phyloP scores from a whole-genome alignment of 345 rosid genomes.

The Lagerstroemia speciosa region DNA sequence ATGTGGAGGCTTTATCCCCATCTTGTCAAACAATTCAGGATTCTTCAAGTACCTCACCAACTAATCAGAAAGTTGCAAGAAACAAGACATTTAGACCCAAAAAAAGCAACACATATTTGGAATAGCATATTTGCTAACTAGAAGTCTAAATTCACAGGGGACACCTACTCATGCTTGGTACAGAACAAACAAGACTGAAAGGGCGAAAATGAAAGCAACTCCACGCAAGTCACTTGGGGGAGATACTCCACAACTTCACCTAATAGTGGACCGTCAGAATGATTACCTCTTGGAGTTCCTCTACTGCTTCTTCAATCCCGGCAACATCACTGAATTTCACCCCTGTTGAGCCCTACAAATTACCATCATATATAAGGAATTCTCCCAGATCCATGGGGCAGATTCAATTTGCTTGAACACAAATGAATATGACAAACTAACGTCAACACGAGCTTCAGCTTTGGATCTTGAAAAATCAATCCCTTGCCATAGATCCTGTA shows the following conservation, averaged over 20 bases:
- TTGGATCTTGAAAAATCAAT: conserved; percentile 92
- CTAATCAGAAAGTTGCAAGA: conserved; percentile 26
- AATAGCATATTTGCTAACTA: neutral
- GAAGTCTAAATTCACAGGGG: neutral
- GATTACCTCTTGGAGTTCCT: conserved; percentile 94
- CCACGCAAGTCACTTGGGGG: neutral
- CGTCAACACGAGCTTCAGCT: conserved; percentile 99
- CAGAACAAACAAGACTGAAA: neutral
- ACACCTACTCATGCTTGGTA: neutral
- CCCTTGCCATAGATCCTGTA: conserved; percentile 94
- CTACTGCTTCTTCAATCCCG: conserved; percentile 97
- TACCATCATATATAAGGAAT: conserved; percentile 5
- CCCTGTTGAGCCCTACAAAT: conserved; percentile 82
- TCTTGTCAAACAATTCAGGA: conserved; percentile 87
- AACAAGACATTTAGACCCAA: neutral
- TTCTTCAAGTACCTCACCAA: conserved; percentile 91
- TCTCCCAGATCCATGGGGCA: neutral
- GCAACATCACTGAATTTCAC: conserved; percentile 88
- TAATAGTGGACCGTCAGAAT: conserved; percentile 6
- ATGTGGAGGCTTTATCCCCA: conserved; percentile 94
- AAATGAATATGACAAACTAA: conserved; percentile 25
- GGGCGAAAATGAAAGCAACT: neutral
- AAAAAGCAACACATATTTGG: neutral
- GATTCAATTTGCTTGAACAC: neutral
- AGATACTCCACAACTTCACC: neutral